Percentiles rank a stretch among this genome's conserved stretches.
phyloP scores from a whole-genome alignment of 306 rosid genomes.

The Dalbergia oliveri region DNA sequence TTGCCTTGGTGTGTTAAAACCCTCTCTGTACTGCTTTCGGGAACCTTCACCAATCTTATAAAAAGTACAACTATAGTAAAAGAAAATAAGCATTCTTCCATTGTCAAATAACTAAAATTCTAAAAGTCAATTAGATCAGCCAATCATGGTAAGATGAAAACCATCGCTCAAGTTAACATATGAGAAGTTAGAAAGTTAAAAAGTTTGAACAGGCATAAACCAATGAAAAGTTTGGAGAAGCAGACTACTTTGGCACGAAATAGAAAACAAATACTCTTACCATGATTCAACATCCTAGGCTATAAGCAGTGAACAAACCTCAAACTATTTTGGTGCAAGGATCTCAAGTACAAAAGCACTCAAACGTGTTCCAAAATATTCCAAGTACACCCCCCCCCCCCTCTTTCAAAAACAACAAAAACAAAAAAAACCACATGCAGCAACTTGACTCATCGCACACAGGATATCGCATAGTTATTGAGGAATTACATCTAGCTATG shows the following conservation, averaged over 20 bases:
- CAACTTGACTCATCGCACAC: background rate
- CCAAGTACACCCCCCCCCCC: background rate
- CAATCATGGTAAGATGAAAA: background rate
- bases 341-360: background rate
- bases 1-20: too few relatives aligned
- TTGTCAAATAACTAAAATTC: background rate
- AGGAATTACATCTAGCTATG: slow-evolving; percentile 14
- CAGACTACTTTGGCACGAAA: background rate
- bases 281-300: slow-evolving; percentile 8
- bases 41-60: background rate
- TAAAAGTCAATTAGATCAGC: background rate
- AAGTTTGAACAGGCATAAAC: background rate
- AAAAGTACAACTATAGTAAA: background rate
- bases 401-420: too few relatives aligned
- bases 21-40: too few relatives aligned
- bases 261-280: background rate
- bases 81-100: background rate
- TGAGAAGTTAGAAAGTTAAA: background rate
- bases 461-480: background rate
- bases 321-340: background rate
- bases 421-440: background rate
- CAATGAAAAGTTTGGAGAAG: background rate
- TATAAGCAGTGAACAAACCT: slow-evolving; percentile 8
- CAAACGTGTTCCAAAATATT: background rate
- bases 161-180: background rate